Conservation (phyloP, 768 basidiomycete genomes). For the Tremella fuciformis region DNA sequence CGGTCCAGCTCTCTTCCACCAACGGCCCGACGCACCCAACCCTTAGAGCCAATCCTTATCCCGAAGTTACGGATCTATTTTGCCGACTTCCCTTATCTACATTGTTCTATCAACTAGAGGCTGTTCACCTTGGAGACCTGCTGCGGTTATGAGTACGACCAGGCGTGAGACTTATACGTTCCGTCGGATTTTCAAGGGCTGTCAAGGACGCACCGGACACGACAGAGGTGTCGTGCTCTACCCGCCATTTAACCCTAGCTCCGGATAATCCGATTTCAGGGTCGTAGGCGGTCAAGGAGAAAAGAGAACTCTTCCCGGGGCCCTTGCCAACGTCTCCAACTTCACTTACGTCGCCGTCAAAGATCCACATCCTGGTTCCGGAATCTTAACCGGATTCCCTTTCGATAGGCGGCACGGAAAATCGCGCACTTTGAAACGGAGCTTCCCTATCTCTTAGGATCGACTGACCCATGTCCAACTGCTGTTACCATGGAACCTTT, state of each 20-base stretch:
- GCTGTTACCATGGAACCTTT: conserved; percentile 84
- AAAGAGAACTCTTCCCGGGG: conserved; percentile 77
- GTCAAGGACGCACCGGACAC: conserved; percentile 71
- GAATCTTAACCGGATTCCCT: conserved; percentile 77
- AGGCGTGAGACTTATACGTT: conserved; percentile 67
- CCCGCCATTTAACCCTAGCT: conserved; percentile 70
- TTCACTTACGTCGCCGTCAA: conserved; percentile 67
- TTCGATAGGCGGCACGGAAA: conserved; percentile 67
- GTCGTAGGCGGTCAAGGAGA: conserved; percentile 70
- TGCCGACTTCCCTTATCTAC: conserved; percentile 78
- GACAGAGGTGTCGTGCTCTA: conserved; percentile 69
- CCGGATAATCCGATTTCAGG: conserved; percentile 72
- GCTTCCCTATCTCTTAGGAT: conserved; percentile 76
- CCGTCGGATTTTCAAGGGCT: conserved; percentile 79
- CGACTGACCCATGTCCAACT: conserved; percentile 82
- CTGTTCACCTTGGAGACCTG: conserved; percentile 79
- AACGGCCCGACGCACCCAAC: conserved; percentile 74
- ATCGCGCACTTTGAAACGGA: conserved; percentile 68
- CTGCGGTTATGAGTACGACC: conserved; percentile 71
- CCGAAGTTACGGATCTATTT: conserved; percentile 75
- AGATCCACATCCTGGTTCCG: conserved; percentile 65
- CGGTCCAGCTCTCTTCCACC: conserved; percentile 67
- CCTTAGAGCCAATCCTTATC: conserved; percentile 69
- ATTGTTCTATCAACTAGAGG: conserved; percentile 77
- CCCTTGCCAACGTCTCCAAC: conserved; percentile 62